Evolutionary conservation across 106 monocot species (phyloP), one percentile per base, ranked within the genome.

Genomic region (Dioscorea alata): DNA sequence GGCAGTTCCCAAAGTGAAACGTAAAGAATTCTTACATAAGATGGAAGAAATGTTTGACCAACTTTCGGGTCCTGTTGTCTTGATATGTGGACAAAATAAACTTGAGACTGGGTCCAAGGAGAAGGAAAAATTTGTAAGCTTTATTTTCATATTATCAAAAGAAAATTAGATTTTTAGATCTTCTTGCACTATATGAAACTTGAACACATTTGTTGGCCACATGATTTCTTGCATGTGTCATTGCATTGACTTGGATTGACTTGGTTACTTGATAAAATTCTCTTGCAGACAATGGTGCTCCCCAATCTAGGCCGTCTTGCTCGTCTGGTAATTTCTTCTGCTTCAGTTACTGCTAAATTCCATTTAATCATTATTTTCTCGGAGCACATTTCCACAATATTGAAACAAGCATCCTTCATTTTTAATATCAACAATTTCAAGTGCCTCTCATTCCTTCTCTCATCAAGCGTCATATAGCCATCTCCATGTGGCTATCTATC

Each of bases 81-180:
- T 93, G 52, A 93, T 99, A 24, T 93, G 85, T 78, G 99, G 99
- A 52, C 90, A 90, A 57, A 88, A 83, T 60, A 82, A 84, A 73
- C 5, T 75, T 33, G 99, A 90, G 34, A 65, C 75, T 34, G 77
- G 83, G 35, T 67, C 82, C 13, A 93, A 90, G 75, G 90, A 80
- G 72, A 92, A 81, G 71, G 89, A 92, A 60, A 90, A 84, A 90
- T 74, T 61, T 69, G 99, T 99, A 82, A 81, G 85, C 53, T 66
- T 24, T 25, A 2, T 53, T 65, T 65, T 14, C 13, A n/a, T 69
- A 1, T 32, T 33, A 22, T 19, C 20, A 59, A 14, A 31, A 48
- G 56, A 14, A 34, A 53, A 5, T 18, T 4, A 54, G 19, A 54
- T 54, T 0, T 42, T 18, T 4, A 54, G 19, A 54, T 54, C 9